A percentile compares a stretch with the other conserved stretches of the same genome.
phyloP scores from a whole-genome alignment of 108 stramenopile species.

The Pseudonitzschia multistriata region DNA sequence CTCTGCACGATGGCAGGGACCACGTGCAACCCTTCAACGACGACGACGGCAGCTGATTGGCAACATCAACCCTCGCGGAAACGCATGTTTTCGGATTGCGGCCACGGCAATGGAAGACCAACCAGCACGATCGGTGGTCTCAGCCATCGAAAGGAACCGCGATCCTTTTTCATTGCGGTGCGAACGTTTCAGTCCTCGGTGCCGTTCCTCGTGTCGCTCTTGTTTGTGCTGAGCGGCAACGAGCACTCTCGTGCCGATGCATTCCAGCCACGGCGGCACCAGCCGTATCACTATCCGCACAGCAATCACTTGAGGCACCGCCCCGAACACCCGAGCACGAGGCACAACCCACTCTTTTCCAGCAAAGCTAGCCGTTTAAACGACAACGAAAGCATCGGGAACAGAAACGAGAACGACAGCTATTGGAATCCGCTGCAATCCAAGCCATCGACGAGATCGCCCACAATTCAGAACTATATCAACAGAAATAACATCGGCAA shows the following conservation, averaged over 20 bases:
- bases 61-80: slow-evolving; percentile 3
- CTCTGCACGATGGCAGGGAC: too few relatives aligned
- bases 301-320: background rate
- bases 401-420: background rate
- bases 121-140: background rate
- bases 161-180: background rate
- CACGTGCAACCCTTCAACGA: background rate
- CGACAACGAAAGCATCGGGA: background rate
- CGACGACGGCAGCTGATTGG: background rate
- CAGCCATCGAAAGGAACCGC: background rate
- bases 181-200: background rate
- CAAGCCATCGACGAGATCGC: background rate
- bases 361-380: background rate
- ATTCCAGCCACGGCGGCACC: background rate
- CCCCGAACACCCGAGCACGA: too few relatives aligned
- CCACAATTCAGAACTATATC: slow-evolving; percentile 5
- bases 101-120: too few relatives aligned
- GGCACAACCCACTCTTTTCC: background rate
- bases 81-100: slow-evolving; percentile 6
- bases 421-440: slow-evolving; percentile 11
- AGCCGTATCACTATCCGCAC: background rate
- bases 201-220: background rate
- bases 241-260: background rate
- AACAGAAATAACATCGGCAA: background rate
- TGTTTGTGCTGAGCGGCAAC: background rate